phyloP scores from a whole-genome alignment of 805 yeast genomes.

The Pichia membranifaciens region DNA sequence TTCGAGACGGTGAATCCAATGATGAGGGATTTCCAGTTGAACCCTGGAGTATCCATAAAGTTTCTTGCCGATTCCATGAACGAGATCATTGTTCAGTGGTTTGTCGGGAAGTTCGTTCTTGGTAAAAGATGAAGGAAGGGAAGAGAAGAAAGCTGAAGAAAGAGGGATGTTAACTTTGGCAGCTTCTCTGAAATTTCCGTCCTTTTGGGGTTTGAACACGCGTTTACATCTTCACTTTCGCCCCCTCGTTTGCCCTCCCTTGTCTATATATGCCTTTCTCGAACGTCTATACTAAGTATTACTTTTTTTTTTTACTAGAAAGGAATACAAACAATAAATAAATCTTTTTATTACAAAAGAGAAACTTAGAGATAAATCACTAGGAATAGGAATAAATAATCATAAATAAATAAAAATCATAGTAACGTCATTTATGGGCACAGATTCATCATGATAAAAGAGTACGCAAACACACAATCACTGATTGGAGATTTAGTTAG shows the following conservation, averaged over 20 bases:
- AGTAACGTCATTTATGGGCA: constrained; percentile 11
- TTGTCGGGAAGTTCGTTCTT: too few relatives aligned
- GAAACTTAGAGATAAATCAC: constrained; percentile 14
- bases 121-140: too few relatives aligned
- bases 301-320: too few relatives aligned
- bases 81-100: constrained; percentile 17
- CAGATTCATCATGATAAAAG: constrained; percentile 3
- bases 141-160: too few relatives aligned
- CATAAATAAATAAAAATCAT: constrained; percentile 14
- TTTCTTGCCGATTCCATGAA: constrained; percentile 38
- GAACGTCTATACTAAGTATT: too few relatives aligned
- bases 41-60: constrained; percentile 56
- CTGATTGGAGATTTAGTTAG: constrained; percentile 42
- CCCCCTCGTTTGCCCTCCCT: too few relatives aligned
- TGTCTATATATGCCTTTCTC: too few relatives aligned
- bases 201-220: too few relatives aligned
- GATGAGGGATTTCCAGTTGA: constrained; percentile 77
- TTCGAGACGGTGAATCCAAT: constrained; percentile 71
- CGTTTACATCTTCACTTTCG: too few relatives aligned
- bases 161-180: too few relatives aligned
- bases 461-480: constrained; percentile 9
- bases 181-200: too few relatives aligned
- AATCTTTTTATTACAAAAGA: constrained; percentile 13
- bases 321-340: constrained; percentile 12
- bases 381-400: constrained; percentile 15